Evolutionary conservation across 306 rosid genomes (phyloP), one percentile per base, ranked within the genome.

Genomic region (cucumber (Cucumis sativus)): DNA sequence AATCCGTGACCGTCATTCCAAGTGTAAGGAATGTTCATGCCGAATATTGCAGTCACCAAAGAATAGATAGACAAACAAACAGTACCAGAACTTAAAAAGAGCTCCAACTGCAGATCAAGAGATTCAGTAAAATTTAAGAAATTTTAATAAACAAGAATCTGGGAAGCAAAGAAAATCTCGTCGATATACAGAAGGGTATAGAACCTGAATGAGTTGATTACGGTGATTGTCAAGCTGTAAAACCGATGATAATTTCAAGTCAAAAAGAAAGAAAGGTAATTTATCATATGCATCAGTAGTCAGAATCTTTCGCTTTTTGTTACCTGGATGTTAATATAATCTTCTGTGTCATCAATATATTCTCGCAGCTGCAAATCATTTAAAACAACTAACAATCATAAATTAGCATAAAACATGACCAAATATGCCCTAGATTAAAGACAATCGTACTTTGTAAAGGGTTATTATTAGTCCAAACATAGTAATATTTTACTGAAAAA

Each of bases 271-370:
- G 6, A 47, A 2, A 47, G 14, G 40, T 1, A 10, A 43, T 12
- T 5, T 3, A 68, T 43, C 37, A 68, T 23, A 23, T 43, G 74
- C 56, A 70, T 23, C 58, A 25, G 75, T 23, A 45, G 59, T 23
- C 14, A 2, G 10, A 70, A 23, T 7, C 54, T 70, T 45, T 52
- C n/a, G 21, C 11, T 9, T 20, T 35, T 74, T 11, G 6, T 80
- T 54, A 91, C 98, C 89, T 91, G 98, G 60, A 91, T 93, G 78
- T 93, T 93, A 59, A 93, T 89, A 82, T 93, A 93, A 84, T 93
- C 98, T 85, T 93, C 98, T 10, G 98, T 91, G 67, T 91, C 97
- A 63, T 92, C 96, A 16, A 92, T 89, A 60, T 92, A 92, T 62
- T 89, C 93, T 80, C 93, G 85, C 39, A 93, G 83, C 98, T 93